These are phyloP conservation scores for Agrocybe pediades DNA, from an alignment of 768 basidiomycete genomes.

Conservation along the genomic window DNA sequence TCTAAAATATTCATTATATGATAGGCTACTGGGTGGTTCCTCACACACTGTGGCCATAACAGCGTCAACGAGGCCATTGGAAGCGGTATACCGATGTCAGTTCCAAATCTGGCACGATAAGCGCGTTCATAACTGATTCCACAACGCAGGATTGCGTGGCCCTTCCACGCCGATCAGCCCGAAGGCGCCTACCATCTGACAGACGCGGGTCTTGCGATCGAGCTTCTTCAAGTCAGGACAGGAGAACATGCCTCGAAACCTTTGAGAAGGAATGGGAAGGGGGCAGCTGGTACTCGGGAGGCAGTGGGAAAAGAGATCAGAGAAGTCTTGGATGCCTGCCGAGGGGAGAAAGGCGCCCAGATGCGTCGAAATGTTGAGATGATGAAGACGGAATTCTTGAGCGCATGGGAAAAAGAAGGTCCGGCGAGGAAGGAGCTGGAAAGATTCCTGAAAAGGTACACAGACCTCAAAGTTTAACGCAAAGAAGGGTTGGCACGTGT, in stretches of 20 bases:
- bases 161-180: conserved; percentile 10
- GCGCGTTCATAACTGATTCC: too few relatives aligned
- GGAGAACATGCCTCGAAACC: conserved; percentile 9
- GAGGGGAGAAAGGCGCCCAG: too few relatives aligned
- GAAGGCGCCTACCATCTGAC: conserved; percentile 4
- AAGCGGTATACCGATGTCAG: conserved; percentile 13
- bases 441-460: not conserved
- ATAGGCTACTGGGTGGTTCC: conserved; percentile 17
- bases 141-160: conserved; percentile 15
- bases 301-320: too few relatives aligned
- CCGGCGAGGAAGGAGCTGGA: conserved; percentile 1
- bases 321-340: too few relatives aligned
- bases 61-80: conserved; percentile 13
- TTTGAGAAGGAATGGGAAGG: not conserved
- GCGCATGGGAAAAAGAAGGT: not conserved
- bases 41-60: conserved; percentile 15
- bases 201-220: conserved; percentile 6
- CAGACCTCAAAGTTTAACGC: too few relatives aligned
- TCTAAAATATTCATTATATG: not conserved
- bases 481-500: too few relatives aligned
- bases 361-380: not conserved
- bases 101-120: too few relatives aligned
- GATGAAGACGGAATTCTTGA: not conserved
- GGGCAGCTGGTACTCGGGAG: too few relatives aligned
- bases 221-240: conserved; percentile 6